These are phyloP conservation scores for Sarcodon sp. DNA, from an alignment of 768 basidiomycete genomes.

Conservation along the genomic window DNA sequence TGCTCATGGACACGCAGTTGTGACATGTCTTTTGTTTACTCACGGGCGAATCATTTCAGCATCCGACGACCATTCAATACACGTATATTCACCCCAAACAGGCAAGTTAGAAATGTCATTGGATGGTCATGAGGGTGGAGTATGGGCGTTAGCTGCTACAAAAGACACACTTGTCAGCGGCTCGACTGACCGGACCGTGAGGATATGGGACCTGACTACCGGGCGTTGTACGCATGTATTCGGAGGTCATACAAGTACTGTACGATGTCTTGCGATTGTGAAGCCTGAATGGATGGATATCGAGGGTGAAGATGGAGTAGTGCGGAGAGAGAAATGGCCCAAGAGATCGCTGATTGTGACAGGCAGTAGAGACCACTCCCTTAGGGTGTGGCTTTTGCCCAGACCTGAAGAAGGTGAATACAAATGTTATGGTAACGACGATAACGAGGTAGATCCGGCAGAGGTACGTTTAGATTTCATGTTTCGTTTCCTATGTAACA, in stretches of 20 bases:
- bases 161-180: conserved; percentile 86
- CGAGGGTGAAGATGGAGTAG: conserved; percentile 48
- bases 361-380: conserved; percentile 53
- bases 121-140: conserved; percentile 88
- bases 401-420: conserved; percentile 66
- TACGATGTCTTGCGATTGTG: conserved; percentile 90
- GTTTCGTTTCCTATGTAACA: background rate
- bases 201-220: conserved; percentile 78
- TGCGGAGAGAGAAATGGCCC: conserved; percentile 60
- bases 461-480: conserved; percentile 18
- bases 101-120: conserved; percentile 66
- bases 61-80: conserved; percentile 94
- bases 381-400: conserved; percentile 58
- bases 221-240: conserved; percentile 87
- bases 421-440: conserved; percentile 49
- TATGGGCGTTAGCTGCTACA: conserved; percentile 90
- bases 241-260: conserved; percentile 92
- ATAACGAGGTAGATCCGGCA: conserved; percentile 46
- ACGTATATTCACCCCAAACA: conserved; percentile 82
- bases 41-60: conserved; percentile 92
- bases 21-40: conserved; percentile 94
- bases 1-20: conserved; percentile 82
- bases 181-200: conserved; percentile 86
- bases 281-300: conserved; percentile 82
- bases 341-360: conserved; percentile 63